Conservation (phyloP, 1,139 yeast genomes). For the Lodderomyces metapsilosis region DNA sequence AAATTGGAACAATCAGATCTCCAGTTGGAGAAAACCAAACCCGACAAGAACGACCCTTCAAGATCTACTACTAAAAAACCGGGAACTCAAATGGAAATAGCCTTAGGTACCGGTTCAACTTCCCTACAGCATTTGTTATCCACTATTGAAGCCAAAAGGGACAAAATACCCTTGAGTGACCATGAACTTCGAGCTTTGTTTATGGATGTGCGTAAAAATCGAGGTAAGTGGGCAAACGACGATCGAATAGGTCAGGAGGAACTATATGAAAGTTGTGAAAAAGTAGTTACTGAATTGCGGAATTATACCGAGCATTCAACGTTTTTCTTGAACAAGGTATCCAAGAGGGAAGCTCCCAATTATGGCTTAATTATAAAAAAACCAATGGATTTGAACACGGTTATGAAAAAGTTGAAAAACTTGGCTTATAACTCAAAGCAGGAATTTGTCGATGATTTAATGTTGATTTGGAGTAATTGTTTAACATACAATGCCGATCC, state of each 20-base stretch:
- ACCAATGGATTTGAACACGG: slow-evolving; percentile 97
- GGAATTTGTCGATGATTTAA: slow-evolving; percentile 88
- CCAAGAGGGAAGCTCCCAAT: slow-evolving; percentile 96
- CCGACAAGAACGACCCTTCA: slow-evolving; percentile 5
- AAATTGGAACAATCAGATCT: slow-evolving; percentile 80
- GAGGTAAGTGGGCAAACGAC: slow-evolving; percentile 97
- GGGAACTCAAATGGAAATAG: slow-evolving; percentile 14
- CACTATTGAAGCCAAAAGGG: slow-evolving; percentile 76
- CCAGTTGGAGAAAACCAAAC: slow-evolving; percentile 50
- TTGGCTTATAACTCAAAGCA: slow-evolving; percentile 80
- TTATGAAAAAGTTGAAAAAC: slow-evolving; percentile 80
- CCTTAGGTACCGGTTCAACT: slow-evolving; percentile 61
- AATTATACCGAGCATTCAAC: slow-evolving; percentile 96
- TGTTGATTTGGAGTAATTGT: slow-evolving; percentile 95
- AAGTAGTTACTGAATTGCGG: slow-evolving; percentile 84
- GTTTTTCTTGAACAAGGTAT: slow-evolving; percentile 90
- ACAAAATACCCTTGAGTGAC: slow-evolving; percentile 73
- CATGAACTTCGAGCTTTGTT: slow-evolving; percentile 80
- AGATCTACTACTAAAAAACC: slow-evolving; percentile 7
- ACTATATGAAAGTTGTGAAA: slow-evolving; percentile 94
- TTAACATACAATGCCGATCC: slow-evolving; percentile 94
- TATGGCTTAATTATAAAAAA: slow-evolving; percentile 84
- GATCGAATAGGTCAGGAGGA: slow-evolving; percentile 97
- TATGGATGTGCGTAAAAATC: slow-evolving; percentile 88
- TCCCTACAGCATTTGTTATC: slow-evolving; percentile 79